Conservation (phyloP, 2,329 filamentous ascomycete species). For the Domatiomyces catenatus region DNA sequence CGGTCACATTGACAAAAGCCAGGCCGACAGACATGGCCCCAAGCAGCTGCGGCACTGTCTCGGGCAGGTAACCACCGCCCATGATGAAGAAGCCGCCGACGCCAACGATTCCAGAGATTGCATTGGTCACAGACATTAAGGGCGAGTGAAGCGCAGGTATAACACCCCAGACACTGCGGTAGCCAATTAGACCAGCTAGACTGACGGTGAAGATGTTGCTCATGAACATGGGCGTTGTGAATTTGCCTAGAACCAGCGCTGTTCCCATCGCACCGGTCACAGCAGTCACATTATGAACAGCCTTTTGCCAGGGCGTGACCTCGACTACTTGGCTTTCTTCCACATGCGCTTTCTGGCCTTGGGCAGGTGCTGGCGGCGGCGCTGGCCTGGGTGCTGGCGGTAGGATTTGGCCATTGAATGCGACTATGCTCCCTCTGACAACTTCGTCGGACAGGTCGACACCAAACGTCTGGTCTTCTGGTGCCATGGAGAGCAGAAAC, state of each 20-base stretch:
- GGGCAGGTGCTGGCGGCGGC: slow-evolving; percentile 37
- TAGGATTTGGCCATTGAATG: slow-evolving; percentile 58
- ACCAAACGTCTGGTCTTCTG: slow-evolving; percentile 62
- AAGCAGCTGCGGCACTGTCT: slow-evolving; percentile 62
- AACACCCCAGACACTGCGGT: slow-evolving; percentile 79
- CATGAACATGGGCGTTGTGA: slow-evolving; percentile 76
- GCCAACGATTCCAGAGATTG: slow-evolving; percentile 78
- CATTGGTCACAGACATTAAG: slow-evolving; percentile 85
- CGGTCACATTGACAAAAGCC: slow-evolving; percentile 76
- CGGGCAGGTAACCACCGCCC: slow-evolving; percentile 62
- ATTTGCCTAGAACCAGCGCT: slow-evolving; percentile 60
- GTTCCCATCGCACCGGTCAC: slow-evolving; percentile 66
- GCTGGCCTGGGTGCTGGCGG: slow-evolving; percentile 58
- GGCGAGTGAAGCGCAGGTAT: slow-evolving; percentile 70
- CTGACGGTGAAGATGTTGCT: slow-evolving; percentile 72
- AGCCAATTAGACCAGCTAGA: slow-evolving; percentile 70
- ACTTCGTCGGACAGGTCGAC: slow-evolving; percentile 73
- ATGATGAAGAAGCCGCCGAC: slow-evolving; percentile 79
- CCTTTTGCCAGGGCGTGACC: slow-evolving; percentile 69
- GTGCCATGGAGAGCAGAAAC: slow-evolving; percentile 65
- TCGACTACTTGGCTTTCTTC: slow-evolving; percentile 46
- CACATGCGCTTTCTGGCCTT: slow-evolving; percentile 37
- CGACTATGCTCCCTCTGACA: slow-evolving; percentile 70
- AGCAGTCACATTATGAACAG: slow-evolving; percentile 56
- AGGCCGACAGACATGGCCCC: slow-evolving; percentile 68